These are phyloP conservation scores for Ogataea dorogensis DNA, from an alignment of 805 yeast species.

Conservation along the genomic window DNA sequence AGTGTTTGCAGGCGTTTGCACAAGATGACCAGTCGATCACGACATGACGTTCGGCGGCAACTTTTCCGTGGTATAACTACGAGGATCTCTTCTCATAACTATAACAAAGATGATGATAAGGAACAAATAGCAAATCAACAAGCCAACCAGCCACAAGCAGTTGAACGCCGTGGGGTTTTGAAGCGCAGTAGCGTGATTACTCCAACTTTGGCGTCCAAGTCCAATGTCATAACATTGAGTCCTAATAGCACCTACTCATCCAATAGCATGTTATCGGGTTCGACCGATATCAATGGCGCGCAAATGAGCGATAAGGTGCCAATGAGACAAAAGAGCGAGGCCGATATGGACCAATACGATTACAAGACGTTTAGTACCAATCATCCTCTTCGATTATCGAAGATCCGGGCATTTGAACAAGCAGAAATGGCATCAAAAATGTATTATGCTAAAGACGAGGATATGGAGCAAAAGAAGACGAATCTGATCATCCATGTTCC, in stretches of 20 bases:
- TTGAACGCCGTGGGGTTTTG: conserved; percentile 13
- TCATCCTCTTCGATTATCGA: conserved; percentile 35
- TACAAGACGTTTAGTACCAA: conserved; percentile 35
- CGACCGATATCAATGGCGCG: conserved; percentile 21
- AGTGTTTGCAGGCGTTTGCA: too few species aligned
- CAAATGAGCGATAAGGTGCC: conserved; percentile 26
- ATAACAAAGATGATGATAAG: conserved; percentile 19
- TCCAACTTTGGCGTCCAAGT: conserved; percentile 23
- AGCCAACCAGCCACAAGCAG: conserved; percentile 9
- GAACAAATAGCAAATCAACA: conserved; percentile 15
- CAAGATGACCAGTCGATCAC: conserved; percentile 28
- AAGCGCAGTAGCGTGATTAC: conserved; percentile 24
- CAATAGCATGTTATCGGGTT: conserved; percentile 18
- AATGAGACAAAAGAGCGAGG: conserved; percentile 23
- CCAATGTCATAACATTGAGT: conserved; percentile 19
- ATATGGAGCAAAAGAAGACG: conserved; percentile 11
- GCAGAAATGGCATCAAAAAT: conserved; percentile 34
- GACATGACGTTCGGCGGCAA: conserved; percentile 34
- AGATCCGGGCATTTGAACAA: conserved; percentile 37
- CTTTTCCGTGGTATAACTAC: conserved; percentile 36
- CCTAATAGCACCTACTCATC: conserved; percentile 26
- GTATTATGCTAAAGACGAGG: conserved; percentile 30
- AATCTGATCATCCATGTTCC: conserved; percentile 15
- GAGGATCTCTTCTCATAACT: conserved; percentile 28
- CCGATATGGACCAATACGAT: conserved; percentile 34